These are phyloP conservation scores for Avicennia marina DNA, from an alignment of 257 asterid genomes.

Conservation along the genomic window DNA sequence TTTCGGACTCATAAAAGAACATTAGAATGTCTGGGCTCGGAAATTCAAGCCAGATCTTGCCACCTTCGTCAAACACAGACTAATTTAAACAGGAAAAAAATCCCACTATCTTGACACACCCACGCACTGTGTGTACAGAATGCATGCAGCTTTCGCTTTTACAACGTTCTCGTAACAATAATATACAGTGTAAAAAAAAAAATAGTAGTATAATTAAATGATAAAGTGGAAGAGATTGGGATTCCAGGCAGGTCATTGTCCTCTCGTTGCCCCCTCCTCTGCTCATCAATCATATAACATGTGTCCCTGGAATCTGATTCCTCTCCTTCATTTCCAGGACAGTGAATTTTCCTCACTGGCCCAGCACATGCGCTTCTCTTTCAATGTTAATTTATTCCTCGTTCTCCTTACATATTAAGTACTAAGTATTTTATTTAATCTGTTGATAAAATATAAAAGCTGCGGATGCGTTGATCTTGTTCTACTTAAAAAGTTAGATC, in stretches of 20 bases:
- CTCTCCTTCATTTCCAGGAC: slow-evolving; percentile 21
- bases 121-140: background rate
- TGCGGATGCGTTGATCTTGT: no score
- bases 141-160: slow-evolving; percentile 34
- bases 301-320: slow-evolving; percentile 50
- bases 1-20: background rate
- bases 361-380: no score
- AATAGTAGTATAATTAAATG: background rate
- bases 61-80: slow-evolving; percentile 16
- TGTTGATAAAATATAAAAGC: no score
- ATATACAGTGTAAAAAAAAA: background rate
- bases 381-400: no score
- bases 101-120: no score
- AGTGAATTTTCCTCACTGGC: no score
- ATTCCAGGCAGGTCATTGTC: slow-evolving; percentile 26
- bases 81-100: no score
- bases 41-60: slow-evolving; percentile 33
- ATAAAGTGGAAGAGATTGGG: slow-evolving; percentile 28
- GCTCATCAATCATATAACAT: slow-evolving; percentile 22
- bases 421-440: no score
- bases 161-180: slow-evolving; percentile 11
- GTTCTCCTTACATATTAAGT: no score
- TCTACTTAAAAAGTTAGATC: no score
- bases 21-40: slow-evolving; percentile 24
- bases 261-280: slow-evolving; percentile 18